These are phyloP conservation scores for Mycena sp. DNA, from an alignment of 1,284 basidiomycete genomes.

Conservation along the genomic window DNA sequence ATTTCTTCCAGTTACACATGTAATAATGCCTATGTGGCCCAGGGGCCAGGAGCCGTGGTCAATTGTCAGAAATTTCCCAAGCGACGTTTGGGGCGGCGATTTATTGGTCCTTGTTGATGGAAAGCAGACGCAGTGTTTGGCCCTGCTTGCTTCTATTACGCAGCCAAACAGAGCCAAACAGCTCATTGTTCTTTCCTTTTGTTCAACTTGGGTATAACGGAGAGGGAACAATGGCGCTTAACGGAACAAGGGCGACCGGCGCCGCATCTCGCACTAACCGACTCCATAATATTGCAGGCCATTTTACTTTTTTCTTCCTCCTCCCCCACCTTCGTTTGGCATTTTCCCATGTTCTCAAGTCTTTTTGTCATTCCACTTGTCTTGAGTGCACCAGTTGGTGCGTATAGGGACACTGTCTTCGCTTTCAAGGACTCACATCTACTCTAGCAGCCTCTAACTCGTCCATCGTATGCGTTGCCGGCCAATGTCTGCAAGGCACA, in stretches of 20 bases:
- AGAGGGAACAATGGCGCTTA: not conserved
- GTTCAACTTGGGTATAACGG: too few relatives aligned
- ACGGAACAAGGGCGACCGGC: not conserved
- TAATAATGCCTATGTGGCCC: too few relatives aligned
- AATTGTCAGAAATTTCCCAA: too few relatives aligned
- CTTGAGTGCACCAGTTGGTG: not conserved
- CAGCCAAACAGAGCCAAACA: too few relatives aligned
- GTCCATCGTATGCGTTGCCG: constrained; percentile 83
- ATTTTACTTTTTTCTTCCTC: constrained; percentile 11
- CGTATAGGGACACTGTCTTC: not conserved
- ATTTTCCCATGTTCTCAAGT: not conserved
- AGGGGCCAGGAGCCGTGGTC: too few relatives aligned
- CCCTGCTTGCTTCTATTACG: too few relatives aligned
- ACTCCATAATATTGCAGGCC: constrained; percentile 1
- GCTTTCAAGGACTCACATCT: not conserved
- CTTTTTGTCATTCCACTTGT: not conserved
- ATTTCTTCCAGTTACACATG: too few relatives aligned
- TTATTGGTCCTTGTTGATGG: too few relatives aligned
- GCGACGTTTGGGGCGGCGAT: too few relatives aligned
- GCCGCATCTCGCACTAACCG: not conserved
- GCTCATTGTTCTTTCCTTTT: too few relatives aligned
- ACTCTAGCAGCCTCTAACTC: constrained; percentile 62
- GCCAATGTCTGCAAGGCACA: constrained; percentile 81
- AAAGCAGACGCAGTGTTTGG: too few relatives aligned
- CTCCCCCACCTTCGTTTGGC: constrained; percentile 24